Conservation (phyloP, 352 stramenopile genomes). For the Hyaloperonospora arabidopsidis region DNA sequence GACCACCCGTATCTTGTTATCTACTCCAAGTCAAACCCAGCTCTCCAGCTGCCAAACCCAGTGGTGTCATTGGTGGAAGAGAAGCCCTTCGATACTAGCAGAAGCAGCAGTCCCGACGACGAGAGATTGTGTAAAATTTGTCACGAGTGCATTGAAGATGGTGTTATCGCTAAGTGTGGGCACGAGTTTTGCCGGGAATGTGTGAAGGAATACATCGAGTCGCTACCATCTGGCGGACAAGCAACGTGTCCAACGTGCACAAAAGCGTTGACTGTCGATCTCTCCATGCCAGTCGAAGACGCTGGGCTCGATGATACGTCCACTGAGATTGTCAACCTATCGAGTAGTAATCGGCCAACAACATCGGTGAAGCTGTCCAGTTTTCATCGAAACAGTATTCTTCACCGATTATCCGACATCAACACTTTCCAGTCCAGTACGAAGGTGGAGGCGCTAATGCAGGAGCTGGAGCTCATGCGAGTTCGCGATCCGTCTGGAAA, state of each 20-base stretch:
- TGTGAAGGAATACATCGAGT: slow-evolving; percentile 76
- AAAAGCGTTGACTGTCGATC: slow-evolving; percentile 78
- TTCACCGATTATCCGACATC: slow-evolving; percentile 55
- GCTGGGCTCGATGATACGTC: slow-evolving; percentile 12
- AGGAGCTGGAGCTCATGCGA: slow-evolving; percentile 94
- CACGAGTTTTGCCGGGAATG: slow-evolving; percentile 90
- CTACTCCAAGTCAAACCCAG: slow-evolving; percentile 83
- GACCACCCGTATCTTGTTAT: slow-evolving; percentile 98
- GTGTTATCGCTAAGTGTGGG: slow-evolving; percentile 83
- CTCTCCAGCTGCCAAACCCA: slow-evolving; percentile 49
- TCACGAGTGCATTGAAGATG: slow-evolving; percentile 87
- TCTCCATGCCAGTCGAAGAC: slow-evolving; percentile 32
- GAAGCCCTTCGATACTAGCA: slow-evolving; percentile 41
- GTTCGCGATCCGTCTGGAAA: slow-evolving; percentile 91
- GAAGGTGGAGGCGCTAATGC: slow-evolving; percentile 97
- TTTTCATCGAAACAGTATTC: slow-evolving; percentile 68
- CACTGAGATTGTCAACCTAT: slow-evolving; percentile 2
- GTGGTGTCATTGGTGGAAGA: slow-evolving; percentile 50
- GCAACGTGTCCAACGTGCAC: slow-evolving; percentile 75
- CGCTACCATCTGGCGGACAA: slow-evolving; percentile 44
- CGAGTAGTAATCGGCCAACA: slow-evolving; percentile 10
- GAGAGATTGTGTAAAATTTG: slow-evolving; percentile 85
- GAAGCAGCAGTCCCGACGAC: slow-evolving; percentile 21
- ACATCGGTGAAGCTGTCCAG: slow-evolving; percentile 42
- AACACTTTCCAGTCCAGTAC: slow-evolving; percentile 85